phyloP scores from a whole-genome alignment of 2,329 filamentous ascomycete genomes.

The Penicillium sp. region DNA sequence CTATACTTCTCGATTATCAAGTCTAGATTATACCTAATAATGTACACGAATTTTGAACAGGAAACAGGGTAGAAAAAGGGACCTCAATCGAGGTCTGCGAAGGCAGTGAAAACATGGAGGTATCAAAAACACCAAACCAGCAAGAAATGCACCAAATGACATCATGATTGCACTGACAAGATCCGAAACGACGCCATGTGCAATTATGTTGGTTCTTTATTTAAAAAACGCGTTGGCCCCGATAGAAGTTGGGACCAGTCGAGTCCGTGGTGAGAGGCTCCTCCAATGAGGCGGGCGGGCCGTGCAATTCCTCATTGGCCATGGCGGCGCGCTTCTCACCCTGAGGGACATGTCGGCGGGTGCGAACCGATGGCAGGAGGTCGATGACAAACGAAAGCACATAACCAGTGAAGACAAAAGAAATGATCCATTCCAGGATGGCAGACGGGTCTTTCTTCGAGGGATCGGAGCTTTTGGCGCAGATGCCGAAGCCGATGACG shows the following conservation, averaged over 20 bases:
- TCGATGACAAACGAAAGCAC: constrained; percentile 82
- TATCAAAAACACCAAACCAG: constrained; percentile 2
- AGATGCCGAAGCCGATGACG: constrained; percentile 59
- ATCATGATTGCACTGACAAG: neutral
- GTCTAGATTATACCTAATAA: neutral
- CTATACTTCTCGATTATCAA: neutral
- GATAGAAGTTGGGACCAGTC: constrained; percentile 31
- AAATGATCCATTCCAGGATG: constrained; percentile 71
- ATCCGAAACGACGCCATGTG: constrained; percentile 1
- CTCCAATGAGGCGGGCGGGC: constrained; percentile 25
- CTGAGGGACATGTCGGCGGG: constrained; percentile 46
- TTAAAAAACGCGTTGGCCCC: constrained; percentile 23
- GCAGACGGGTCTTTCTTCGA: constrained; percentile 61
- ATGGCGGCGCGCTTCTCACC: constrained; percentile 32
- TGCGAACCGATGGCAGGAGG: constrained; percentile 69
- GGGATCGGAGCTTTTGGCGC: constrained; percentile 41
- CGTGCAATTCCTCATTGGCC: constrained; percentile 15
- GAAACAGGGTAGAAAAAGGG: too few species aligned
- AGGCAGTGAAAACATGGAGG: neutral
- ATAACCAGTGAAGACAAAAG: constrained; percentile 83
- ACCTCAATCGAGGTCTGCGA: neutral
- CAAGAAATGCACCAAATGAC: constrained; percentile 4
- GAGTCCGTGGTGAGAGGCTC: constrained; percentile 38
- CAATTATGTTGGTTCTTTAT: constrained; percentile 1
- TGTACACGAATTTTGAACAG: constrained; percentile 6